Evolutionary conservation across 1,284 basidiomycete genomes (phyloP).

Genomic region (Cryptococcus sp.): DNA sequence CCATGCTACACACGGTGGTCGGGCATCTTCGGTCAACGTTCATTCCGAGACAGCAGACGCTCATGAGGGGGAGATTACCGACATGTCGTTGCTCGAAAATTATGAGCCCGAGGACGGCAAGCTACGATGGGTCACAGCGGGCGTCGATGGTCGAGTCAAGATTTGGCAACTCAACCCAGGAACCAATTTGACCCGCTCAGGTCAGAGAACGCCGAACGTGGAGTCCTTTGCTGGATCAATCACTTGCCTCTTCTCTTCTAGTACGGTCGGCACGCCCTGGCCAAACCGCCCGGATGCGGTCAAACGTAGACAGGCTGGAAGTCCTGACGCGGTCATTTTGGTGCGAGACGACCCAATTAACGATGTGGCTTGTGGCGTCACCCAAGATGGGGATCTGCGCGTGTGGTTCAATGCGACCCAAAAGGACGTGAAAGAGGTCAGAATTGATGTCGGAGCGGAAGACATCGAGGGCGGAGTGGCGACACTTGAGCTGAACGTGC

Average conservation of each 20-base stretch:
- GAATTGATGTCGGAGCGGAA: constrained; percentile 39
- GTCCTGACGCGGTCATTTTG: constrained; percentile 39
- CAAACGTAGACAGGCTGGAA: constrained; percentile 30
- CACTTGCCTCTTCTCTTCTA: constrained; percentile 42
- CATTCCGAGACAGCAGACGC: constrained; percentile 26
- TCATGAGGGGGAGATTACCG: constrained; percentile 38
- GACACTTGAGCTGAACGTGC: constrained; percentile 26
- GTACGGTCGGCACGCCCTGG: constrained; percentile 21
- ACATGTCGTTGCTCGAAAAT: constrained; percentile 34
- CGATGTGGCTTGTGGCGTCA: constrained; percentile 42
- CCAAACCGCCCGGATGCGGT: constrained; percentile 38
- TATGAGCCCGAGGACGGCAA: constrained; percentile 5
- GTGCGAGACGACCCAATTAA: constrained; percentile 32
- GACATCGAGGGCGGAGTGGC: constrained; percentile 30
- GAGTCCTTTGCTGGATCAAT: constrained; percentile 31
- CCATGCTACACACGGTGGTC: constrained; percentile 38
- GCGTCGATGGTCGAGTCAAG: constrained; percentile 49
- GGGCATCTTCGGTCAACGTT: constrained; percentile 42
- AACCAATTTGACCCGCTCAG: constrained; percentile 16
- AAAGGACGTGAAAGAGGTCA: constrained; percentile 21
- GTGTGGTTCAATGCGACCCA: constrained; percentile 33
- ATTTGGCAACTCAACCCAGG: constrained; percentile 43
- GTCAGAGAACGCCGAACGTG: constrained; percentile 27
- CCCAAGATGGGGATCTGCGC: constrained; percentile 44
- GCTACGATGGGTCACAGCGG: constrained; percentile 45